phyloP scores from a whole-genome alignment of 192 early-diverging fungal genomes.

The Coemansia sp. region DNA sequence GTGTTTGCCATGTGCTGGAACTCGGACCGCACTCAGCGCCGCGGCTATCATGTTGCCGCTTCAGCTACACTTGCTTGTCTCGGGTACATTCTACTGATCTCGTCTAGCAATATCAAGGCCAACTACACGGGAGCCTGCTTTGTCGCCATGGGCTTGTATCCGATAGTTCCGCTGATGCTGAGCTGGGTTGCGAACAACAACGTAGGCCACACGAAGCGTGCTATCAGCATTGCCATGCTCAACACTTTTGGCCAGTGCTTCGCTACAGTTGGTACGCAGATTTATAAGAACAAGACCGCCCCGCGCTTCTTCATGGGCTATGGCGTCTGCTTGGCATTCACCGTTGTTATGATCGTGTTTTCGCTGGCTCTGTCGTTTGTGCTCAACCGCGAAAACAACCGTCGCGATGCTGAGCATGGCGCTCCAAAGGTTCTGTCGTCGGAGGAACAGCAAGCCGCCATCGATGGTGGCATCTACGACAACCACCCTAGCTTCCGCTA shows the following conservation, averaged over 20 bases:
- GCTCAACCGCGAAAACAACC: conserved; percentile 65
- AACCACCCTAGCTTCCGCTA: conserved; percentile 54
- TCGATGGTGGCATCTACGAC: conserved; percentile 46
- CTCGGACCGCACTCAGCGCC: conserved; percentile 57
- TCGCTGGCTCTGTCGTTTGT: conserved; percentile 59
- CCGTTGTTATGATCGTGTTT: conserved; percentile 56
- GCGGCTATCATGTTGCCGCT: conserved; percentile 51
- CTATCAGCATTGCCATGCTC: conserved; percentile 68
- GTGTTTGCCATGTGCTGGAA: conserved; percentile 49
- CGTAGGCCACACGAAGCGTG: conserved; percentile 75
- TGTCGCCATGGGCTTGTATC: conserved; percentile 53
- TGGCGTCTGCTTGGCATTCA: conserved; percentile 57
- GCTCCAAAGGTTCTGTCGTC: conserved; percentile 28
- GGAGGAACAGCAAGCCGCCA: conserved; percentile 41
- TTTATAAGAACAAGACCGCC: conserved; percentile 68
- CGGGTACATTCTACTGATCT: conserved; percentile 54
- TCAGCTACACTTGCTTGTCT: conserved; percentile 38
- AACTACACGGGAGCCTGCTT: conserved; percentile 58
- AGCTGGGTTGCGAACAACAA: conserved; percentile 70
- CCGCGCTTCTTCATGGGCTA: conserved; percentile 62
- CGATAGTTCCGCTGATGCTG: conserved; percentile 65
- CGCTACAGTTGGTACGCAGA: conserved; percentile 74
- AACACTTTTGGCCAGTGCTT: conserved; percentile 74
- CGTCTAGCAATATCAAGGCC: conserved; percentile 25
- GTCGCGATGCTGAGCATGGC: conserved; percentile 30